phyloP scores from a whole-genome alignment of 495 filamentous ascomycete species.

The Aspergillus indologenus region DNA sequence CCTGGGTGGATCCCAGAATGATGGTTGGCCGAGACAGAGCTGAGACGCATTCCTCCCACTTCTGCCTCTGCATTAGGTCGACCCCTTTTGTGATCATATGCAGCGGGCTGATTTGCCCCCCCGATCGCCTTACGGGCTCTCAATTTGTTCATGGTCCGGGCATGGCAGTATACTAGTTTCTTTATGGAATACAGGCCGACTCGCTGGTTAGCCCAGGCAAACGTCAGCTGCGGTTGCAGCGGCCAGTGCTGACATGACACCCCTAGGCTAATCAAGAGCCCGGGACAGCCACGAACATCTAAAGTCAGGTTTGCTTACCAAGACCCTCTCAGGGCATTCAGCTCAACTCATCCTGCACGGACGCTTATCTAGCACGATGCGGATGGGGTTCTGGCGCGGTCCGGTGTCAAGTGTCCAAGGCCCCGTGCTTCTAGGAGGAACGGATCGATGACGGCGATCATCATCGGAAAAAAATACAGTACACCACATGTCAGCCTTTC shows the following conservation, averaged over 20 bases:
- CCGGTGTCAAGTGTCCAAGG: neutral
- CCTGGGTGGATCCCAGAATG: constrained; percentile 1
- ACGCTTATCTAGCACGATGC: neutral
- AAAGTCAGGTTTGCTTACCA: neutral
- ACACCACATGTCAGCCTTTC: no score
- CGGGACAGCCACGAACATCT: neutral
- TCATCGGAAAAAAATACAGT: no score
- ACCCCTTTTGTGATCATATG: neutral
- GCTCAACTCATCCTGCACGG: neutral
- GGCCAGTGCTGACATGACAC: constrained; percentile 4
- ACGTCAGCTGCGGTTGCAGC: constrained; percentile 17
- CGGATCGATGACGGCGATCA: no score
- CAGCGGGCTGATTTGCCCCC: neutral
- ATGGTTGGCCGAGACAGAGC: constrained; percentile 8
- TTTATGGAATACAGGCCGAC: neutral
- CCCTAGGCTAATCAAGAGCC: neutral
- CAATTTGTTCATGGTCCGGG: neutral
- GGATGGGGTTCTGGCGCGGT: neutral
- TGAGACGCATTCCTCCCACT: neutral
- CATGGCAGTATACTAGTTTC: neutral
- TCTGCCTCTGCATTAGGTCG: neutral
- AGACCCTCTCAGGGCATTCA: neutral
- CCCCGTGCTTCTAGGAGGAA: neutral
- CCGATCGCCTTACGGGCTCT: neutral
- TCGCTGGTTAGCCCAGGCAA: neutral